Conservation (phyloP, 805 yeast species). For the Starmerella floris region DNA sequence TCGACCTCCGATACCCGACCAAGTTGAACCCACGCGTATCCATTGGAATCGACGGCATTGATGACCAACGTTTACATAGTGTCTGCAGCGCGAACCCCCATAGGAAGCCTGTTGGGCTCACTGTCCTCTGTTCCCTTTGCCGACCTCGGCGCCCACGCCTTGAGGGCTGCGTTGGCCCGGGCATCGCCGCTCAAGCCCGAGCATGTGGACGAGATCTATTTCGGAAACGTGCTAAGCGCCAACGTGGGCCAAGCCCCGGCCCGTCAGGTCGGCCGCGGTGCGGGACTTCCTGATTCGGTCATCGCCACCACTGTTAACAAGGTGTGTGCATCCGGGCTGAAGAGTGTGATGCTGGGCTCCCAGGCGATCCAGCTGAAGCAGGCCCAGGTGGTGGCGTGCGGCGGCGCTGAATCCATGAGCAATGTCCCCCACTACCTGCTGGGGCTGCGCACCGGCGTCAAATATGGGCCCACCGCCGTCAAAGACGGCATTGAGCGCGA, state of each 20-base stretch:
- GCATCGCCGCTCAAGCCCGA: conserved; percentile 17
- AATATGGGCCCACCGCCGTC: conserved; percentile 68
- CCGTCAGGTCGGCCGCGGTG: conserved; percentile 87
- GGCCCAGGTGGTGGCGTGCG: conserved; percentile 87
- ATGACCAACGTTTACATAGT: conserved; percentile 50
- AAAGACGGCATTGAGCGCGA: conserved; percentile 87
- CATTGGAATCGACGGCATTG: no score
- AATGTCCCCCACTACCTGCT: conserved; percentile 89
- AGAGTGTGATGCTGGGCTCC: conserved; percentile 79
- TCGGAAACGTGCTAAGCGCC: conserved; percentile 66
- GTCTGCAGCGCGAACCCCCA: conserved; percentile 84
- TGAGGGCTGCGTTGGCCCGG: conserved; percentile 33
- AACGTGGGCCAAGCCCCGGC: conserved; percentile 96
- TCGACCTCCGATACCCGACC: no score
- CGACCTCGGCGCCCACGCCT: conserved; percentile 88
- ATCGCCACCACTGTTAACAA: conserved; percentile 89
- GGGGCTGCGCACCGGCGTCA: conserved; percentile 70
- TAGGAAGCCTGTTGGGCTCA: conserved; percentile 85
- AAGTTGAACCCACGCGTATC: no score
- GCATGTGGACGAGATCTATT: conserved; percentile 16
- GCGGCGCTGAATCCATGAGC: conserved; percentile 97
- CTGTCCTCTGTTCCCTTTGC: conserved; percentile 60
- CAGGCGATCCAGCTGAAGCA: conserved; percentile 77
- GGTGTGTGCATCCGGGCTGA: conserved; percentile 95
- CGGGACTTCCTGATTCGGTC: conserved; percentile 69